These are phyloP conservation scores for Sonneratia caseolaris DNA, from an alignment of 345 rosid species.

Conservation along the genomic window DNA sequence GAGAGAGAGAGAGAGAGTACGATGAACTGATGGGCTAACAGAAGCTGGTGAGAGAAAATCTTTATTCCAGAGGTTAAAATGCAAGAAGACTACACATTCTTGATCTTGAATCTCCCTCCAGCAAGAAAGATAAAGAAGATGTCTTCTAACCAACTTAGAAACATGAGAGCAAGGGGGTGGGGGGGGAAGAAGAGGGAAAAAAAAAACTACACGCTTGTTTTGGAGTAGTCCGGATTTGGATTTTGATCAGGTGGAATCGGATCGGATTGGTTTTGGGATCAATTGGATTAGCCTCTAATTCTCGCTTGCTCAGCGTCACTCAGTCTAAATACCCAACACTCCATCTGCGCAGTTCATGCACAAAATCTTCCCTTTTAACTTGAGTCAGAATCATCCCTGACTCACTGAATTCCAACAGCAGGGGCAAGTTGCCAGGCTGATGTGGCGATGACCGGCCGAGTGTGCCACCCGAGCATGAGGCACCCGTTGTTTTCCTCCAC, in stretches of 20 bases:
- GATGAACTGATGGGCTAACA: background rate
- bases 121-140: background rate
- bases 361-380: background rate
- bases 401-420: background rate
- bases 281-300: background rate
- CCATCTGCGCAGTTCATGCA: background rate
- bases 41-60: background rate
- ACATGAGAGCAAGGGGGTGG: slow-evolving; percentile 2
- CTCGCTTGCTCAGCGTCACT: background rate
- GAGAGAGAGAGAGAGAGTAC: no score
- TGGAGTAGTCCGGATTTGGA: no score
- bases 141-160: slow-evolving; percentile 1
- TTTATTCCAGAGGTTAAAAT: slow-evolving; percentile 5
- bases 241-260: no score
- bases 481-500: slow-evolving; percentile 86
- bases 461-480: slow-evolving; percentile 92
- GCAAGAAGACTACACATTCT: slow-evolving; percentile 5
- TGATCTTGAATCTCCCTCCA: slow-evolving; percentile 3
- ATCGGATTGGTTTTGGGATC: background rate
- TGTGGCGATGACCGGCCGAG: slow-evolving; percentile 75
- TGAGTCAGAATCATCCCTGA: background rate
- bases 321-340: background rate
- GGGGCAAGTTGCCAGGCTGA: slow-evolving; percentile 66
- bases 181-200: background rate
- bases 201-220: slow-evolving; percentile 3